phyloP scores from a whole-genome alignment of 768 basidiomycete species.

The Jaapia argillacea region DNA sequence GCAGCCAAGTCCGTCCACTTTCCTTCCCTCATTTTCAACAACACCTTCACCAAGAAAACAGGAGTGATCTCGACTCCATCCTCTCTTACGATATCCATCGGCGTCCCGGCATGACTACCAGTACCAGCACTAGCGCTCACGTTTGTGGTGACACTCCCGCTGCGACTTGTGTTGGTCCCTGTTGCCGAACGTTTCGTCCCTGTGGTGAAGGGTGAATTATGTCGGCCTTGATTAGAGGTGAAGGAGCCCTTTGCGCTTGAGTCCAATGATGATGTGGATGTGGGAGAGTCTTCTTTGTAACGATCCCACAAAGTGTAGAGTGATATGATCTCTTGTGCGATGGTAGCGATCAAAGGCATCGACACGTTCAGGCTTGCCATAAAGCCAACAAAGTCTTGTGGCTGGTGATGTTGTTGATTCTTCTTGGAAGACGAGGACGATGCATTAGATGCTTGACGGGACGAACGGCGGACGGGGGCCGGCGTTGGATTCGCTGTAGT shows the following conservation, averaged over 20 bases:
- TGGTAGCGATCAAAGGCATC: slow-evolving; percentile 68
- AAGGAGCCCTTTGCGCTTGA: slow-evolving; percentile 11
- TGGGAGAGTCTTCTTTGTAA: slow-evolving; percentile 56
- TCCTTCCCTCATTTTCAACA: slow-evolving; percentile 60
- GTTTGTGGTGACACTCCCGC: slow-evolving; percentile 12
- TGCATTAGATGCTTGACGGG: slow-evolving; percentile 31
- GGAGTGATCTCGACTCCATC: slow-evolving; percentile 38
- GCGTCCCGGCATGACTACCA: slow-evolving; percentile 17
- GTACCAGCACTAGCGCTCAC: slow-evolving; percentile 15
- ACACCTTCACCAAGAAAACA: slow-evolving; percentile 38
- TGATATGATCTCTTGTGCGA: slow-evolving; percentile 86
- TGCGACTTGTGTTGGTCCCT: slow-evolving; percentile 10
- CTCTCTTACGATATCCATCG: slow-evolving; percentile 14
- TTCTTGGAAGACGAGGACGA: slow-evolving; percentile 20
- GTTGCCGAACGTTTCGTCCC: slow-evolving; percentile 16
- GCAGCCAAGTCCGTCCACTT: slow-evolving; percentile 47
- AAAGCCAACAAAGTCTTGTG: slow-evolving; percentile 74
- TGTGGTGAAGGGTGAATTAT: slow-evolving; percentile 12
- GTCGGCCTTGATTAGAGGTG: neutral
- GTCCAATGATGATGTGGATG: slow-evolving; percentile 16
- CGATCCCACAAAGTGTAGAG: slow-evolving; percentile 85
- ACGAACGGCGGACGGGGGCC: slow-evolving; percentile 43
- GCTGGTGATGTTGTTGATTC: slow-evolving; percentile 21
- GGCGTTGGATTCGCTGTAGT: slow-evolving; percentile 8
- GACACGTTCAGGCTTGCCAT: slow-evolving; percentile 83